Conservation (phyloP, 441 rosid genomes). For the Gossypium gossypioides region DNA sequence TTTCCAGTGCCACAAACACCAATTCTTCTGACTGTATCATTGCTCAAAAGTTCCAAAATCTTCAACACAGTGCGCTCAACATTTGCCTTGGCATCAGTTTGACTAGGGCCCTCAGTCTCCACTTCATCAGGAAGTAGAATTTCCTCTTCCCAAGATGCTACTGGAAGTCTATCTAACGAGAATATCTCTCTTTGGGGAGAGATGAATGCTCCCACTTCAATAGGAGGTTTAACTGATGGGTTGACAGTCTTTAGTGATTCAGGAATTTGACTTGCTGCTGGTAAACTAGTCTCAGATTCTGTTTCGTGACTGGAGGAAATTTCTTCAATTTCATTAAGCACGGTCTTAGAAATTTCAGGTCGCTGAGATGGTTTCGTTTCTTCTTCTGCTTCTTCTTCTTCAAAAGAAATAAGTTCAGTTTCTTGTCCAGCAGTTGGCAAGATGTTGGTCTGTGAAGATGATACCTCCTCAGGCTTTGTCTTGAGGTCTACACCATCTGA, state of each 20-base stretch:
- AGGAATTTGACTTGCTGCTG: background rate
- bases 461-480: background rate
- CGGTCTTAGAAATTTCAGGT: background rate
- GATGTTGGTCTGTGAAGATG: background rate
- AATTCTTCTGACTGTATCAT: background rate
- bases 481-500: background rate
- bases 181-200: background rate
- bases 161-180: background rate
- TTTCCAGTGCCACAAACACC: slow-evolving; percentile 1
- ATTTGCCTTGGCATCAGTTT: background rate
- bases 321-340: slow-evolving; percentile 3
- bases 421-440: background rate
- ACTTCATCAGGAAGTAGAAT: background rate
- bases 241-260: background rate
- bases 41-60: background rate
- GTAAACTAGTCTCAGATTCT: background rate
- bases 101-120: background rate
- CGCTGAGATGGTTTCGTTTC: background rate
- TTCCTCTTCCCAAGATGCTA: background rate
- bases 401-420: slow-evolving; percentile 4
- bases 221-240: background rate
- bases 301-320: background rate
- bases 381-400: background rate
- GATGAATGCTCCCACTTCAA: background rate
- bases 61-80: background rate